Base-by-base conservation (phyloP, 129 eudicot species). In the Tagetes erecta region DNA sequence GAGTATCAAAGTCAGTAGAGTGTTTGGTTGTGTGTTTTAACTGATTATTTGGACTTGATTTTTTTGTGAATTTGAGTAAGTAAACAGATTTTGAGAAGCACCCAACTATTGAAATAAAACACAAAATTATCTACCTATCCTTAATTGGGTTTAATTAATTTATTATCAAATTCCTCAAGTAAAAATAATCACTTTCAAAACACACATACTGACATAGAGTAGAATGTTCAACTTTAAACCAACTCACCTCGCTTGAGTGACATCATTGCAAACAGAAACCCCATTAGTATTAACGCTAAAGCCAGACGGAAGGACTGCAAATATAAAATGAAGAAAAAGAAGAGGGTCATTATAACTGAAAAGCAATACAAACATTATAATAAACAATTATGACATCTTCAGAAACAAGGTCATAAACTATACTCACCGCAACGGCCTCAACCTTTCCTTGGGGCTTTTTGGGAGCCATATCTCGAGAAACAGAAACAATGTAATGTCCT, bases 231-330 rank as follows among this genome's bases (percentile, higher is more conserved):
- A 47, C 27, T 47, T 66, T 56, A 56, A 72, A 51, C 10, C 6
- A 50, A 73, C 97, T 79, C 72, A 93, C 98, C 97, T 86, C 71
- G 86, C 80, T 80, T 78, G 62, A 93, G 80, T 14, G 97, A 90
- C 86, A 90, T 53, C 72, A 81, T 50, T 14, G 98, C 80, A 38
- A 89, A 90, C 72, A 84, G 78, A 51, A 93, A 81, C 35, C 97
- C 98, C 73, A 69, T 53, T 70, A 84, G 30, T 66, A 88, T 80
- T 55, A 88, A 77, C 5, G 78, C 81, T 40, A 90, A 77, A 55
- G 97, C 98, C 80, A 90, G 53, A n/a, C 85, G 97, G 80, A 93
- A 88, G 35, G 90, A 83, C 98, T 93, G 87, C 85, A 84, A 55
- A 14, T 5, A 50, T 2, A 11, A 47, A 47, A 47, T 7, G 2